Evolutionary conservation across 768 basidiomycete species (phyloP).

Genomic region (Suillus fuscotomentosus): DNA sequence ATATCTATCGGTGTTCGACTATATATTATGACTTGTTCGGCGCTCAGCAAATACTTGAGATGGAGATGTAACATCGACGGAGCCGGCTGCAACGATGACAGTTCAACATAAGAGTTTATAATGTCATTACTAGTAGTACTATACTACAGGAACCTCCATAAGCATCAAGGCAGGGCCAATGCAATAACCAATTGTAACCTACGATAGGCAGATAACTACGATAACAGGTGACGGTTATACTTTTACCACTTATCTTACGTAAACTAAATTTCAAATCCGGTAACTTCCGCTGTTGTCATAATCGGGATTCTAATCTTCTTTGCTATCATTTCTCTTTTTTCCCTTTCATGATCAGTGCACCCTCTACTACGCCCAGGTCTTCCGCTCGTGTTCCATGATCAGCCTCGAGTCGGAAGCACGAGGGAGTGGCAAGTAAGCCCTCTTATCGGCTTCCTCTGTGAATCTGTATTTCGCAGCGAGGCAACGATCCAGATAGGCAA

Average conservation of each 20-base stretch:
- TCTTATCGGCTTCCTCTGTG: slow-evolving; percentile 13
- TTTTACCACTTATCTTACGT: no score
- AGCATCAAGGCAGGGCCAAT: background rate
- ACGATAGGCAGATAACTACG: background rate
- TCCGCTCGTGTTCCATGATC: background rate
- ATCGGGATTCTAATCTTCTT: background rate
- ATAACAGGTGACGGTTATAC: background rate
- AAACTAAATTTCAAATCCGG: background rate
- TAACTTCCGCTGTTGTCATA: background rate
- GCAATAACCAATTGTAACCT: no score
- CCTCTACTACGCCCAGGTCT: background rate
- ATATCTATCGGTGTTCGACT: no score
- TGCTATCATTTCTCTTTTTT: background rate
- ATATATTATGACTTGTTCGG: background rate
- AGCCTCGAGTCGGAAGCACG: slow-evolving; percentile 13
- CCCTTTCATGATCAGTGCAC: background rate
- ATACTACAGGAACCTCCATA: background rate
- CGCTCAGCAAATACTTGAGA: background rate
- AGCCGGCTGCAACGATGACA: background rate
- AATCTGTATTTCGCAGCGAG: slow-evolving; percentile 2
- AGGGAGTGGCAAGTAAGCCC: slow-evolving; percentile 4
- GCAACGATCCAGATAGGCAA: slow-evolving; percentile 9
- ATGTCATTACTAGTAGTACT: background rate
- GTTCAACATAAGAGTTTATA: background rate
- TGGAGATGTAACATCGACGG: background rate